A percentile compares a stretch with the other conserved stretches of the same genome.
These are phyloP conservation scores for Xanthoconium purpureum DNA, from an alignment of 768 basidiomycete genomes.

Conservation along the genomic window DNA sequence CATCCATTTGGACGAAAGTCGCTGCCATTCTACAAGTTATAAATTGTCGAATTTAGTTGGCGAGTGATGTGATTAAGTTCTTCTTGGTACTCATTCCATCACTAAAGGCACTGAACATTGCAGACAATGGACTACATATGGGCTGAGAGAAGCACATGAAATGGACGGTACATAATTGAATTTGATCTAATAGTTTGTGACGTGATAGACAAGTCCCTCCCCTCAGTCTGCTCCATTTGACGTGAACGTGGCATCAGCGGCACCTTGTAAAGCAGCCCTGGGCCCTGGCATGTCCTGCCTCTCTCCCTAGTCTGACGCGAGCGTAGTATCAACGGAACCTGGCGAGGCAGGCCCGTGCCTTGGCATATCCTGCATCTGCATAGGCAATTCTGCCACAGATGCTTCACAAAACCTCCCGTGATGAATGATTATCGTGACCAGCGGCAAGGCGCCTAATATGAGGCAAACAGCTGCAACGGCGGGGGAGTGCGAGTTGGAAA, in stretches of 20 bases:
- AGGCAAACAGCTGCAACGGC: background rate
- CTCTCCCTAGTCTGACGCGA: background rate
- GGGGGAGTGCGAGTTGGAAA: slow-evolving; percentile 6
- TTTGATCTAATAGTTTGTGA: no score
- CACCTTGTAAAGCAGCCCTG: background rate
- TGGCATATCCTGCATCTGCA: background rate
- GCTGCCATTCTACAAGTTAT: background rate
- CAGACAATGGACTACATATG: no score
- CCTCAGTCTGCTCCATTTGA: no score
- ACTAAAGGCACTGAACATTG: no score
- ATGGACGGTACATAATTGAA: no score
- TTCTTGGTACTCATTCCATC: background rate
- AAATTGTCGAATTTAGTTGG: background rate
- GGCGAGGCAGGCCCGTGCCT: background rate
- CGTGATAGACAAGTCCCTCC: no score
- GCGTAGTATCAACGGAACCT: background rate
- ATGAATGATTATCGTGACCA: background rate
- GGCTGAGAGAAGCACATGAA: no score
- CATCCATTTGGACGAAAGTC: background rate
- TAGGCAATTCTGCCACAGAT: background rate
- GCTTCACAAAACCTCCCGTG: background rate
- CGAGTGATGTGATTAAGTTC: no score
- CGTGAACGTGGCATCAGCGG: background rate
- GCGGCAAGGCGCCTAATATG: background rate
- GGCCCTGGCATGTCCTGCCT: no score